A percentile compares a stretch with the other conserved stretches of the same genome.
Conservation (phyloP, 768 basidiomycete species). For the Boletales sp. region DNA sequence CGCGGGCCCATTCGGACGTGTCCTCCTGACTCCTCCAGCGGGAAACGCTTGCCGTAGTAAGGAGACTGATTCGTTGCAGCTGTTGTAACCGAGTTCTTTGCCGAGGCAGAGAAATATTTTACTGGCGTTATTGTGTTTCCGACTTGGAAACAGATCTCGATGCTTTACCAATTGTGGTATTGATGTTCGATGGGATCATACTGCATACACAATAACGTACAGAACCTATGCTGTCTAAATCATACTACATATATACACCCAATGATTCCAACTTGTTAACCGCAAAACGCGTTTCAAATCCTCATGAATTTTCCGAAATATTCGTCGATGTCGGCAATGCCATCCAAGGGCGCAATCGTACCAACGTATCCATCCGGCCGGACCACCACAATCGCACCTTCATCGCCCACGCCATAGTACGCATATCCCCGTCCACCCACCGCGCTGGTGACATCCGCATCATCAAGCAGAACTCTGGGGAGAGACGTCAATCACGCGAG, state of each 20-base stretch:
- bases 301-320: slow-evolving; percentile 50
- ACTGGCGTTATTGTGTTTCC: no score
- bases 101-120: no score
- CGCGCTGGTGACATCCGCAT: slow-evolving; percentile 40
- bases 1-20: background rate
- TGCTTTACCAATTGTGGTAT: no score
- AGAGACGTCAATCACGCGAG: background rate
- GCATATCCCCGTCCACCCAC: slow-evolving; percentile 54
- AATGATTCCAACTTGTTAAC: no score
- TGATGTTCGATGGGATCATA: no score
- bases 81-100: no score
- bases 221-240: background rate
- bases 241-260: background rate
- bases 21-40: no score
- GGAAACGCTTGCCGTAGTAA: background rate
- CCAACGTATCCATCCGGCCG: slow-evolving; percentile 55
- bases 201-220: background rate
- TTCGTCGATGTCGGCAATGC: slow-evolving; percentile 31
- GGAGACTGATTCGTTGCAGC: no score
- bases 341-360: slow-evolving; percentile 46
- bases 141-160: no score
- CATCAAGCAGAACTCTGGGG: slow-evolving; percentile 60
- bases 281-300: background rate
- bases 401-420: slow-evolving; percentile 42
- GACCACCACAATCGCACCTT: slow-evolving; percentile 29